Percentiles rank a stretch among this genome's conserved stretches.
Evolutionary conservation across 805 yeast species (phyloP).

Genomic region (Tetrapisispora taiwanensis): DNA sequence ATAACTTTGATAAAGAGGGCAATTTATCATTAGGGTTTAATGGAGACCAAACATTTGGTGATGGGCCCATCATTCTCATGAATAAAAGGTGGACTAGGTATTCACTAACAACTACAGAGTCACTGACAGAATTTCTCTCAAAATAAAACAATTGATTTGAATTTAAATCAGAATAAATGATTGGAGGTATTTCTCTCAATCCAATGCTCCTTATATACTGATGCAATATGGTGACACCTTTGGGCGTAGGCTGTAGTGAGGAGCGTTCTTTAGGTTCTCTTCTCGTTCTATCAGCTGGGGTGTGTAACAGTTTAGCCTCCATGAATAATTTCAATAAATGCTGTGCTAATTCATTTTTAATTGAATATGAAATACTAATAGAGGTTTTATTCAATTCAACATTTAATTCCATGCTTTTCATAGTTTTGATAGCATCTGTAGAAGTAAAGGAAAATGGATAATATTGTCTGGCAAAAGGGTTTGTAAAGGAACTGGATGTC

Average conservation of each 20-base stretch:
- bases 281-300: conserved; percentile 66
- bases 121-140: conserved; percentile 52
- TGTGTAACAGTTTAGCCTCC: conserved; percentile 56
- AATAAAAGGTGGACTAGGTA: conserved; percentile 60
- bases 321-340: conserved; percentile 42
- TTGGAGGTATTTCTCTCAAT: conserved; percentile 35
- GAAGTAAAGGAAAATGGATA: conserved; percentile 46
- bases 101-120: conserved; percentile 50
- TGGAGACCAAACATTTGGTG: conserved; percentile 65
- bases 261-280: conserved; percentile 34
- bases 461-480: conserved; percentile 23
- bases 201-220: conserved; percentile 52
- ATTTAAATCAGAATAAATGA: conserved; percentile 51
- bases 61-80: conserved; percentile 48
- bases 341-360: conserved; percentile 41
- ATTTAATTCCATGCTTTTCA: conserved; percentile 41
- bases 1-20: conserved; percentile 29
- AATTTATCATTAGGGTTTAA: conserved; percentile 40
- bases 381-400: conserved; percentile 42
- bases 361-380: conserved; percentile 44
- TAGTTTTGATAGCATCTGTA: conserved; percentile 40
- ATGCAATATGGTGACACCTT: conserved; percentile 67
- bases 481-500: conserved; percentile 15
- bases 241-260: conserved; percentile 76
- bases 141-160: conserved; percentile 61